Percentiles rank a stretch among this genome's conserved stretches.
These are phyloP conservation scores for Epichloe bromicola DNA, from an alignment of 2,329 filamentous ascomycete species.

Conservation along the genomic window DNA sequence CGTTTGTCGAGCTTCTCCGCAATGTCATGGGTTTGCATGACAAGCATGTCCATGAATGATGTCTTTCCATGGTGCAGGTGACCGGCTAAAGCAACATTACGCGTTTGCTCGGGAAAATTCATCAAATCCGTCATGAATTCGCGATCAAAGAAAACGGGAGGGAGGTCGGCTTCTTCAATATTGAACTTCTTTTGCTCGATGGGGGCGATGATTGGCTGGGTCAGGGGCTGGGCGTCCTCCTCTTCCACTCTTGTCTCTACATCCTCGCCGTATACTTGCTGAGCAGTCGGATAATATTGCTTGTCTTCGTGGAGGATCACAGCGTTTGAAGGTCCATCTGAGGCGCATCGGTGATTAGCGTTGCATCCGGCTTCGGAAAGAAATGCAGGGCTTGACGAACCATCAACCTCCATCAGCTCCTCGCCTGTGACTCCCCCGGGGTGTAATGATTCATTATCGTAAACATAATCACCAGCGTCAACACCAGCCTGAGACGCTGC, in stretches of 20 bases:
- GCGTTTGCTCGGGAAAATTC: constrained; percentile 88
- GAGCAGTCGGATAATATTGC: constrained; percentile 96
- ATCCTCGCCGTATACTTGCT: constrained; percentile 86
- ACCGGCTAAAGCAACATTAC: constrained; percentile 83
- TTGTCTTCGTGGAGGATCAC: constrained; percentile 99
- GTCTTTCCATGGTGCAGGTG: constrained; percentile 98
- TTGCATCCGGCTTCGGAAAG: not conserved
- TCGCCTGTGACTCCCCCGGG: constrained; percentile 53
- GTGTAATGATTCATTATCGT: constrained; percentile 61
- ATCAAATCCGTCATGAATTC: constrained; percentile 92
- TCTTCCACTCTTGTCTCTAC: constrained; percentile 95
- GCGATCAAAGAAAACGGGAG: constrained; percentile 75
- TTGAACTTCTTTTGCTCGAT: constrained; percentile 93
- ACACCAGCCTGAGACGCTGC: constrained; percentile 69
- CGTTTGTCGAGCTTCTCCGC: constrained; percentile 65
- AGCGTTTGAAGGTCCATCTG: constrained; percentile 80
- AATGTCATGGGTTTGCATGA: constrained; percentile 88
- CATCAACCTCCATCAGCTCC: constrained; percentile 89
- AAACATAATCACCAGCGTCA: constrained; percentile 65
- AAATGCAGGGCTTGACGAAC: constrained; percentile 26
- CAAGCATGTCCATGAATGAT: constrained; percentile 95
- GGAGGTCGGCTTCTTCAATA: constrained; percentile 81
- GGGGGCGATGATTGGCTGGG: constrained; percentile 86
- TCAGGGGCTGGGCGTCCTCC: constrained; percentile 87
- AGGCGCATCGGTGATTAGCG: constrained; percentile 3